phyloP scores from a whole-genome alignment of 768 basidiomycete genomes.

The Suillus weaverae region DNA sequence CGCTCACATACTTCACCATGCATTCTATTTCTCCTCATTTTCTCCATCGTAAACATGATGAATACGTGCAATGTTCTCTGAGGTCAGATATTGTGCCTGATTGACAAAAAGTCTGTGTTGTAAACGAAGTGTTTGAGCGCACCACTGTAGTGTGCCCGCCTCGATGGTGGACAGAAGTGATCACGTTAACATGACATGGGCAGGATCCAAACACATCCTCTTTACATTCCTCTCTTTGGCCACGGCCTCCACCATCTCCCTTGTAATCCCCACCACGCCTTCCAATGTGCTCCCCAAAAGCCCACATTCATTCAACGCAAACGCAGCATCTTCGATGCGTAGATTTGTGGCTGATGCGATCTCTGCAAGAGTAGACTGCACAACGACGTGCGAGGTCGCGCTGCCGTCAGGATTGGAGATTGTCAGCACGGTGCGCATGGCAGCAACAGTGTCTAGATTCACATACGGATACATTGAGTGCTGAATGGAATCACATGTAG shows the following conservation, averaged over 20 bases:
- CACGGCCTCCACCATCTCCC: slow-evolving; percentile 67
- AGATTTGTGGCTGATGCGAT: slow-evolving; percentile 81
- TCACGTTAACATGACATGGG: slow-evolving; percentile 50
- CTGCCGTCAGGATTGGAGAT: slow-evolving; percentile 62
- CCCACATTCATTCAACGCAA: slow-evolving; percentile 86
- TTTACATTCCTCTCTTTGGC: slow-evolving; percentile 72
- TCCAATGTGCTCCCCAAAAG: slow-evolving; percentile 50
- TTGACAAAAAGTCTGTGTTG: not conserved
- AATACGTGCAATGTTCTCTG: not conserved
- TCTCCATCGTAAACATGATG: slow-evolving; percentile 3
- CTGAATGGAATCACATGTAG: not conserved
- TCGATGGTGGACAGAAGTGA: not conserved
- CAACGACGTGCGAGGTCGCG: slow-evolving; percentile 65
- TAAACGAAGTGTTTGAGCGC: not conserved
- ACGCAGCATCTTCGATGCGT: slow-evolving; percentile 82
- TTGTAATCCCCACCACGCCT: slow-evolving; percentile 55
- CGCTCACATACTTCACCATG: slow-evolving; percentile 25
- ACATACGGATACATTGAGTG: not conserved
- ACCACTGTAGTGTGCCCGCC: not conserved
- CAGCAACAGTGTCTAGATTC: not conserved
- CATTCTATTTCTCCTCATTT: slow-evolving; percentile 5
- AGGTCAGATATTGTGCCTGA: not conserved
- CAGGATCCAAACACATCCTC: slow-evolving; percentile 61
- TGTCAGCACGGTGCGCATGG: slow-evolving; percentile 58
- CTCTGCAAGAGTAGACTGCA: slow-evolving; percentile 71